Evolutionary conservation across 2,329 filamentous ascomycete species (phyloP), one percentile per base, ranked within the genome.

Genomic region (Fusarium incarnatum): DNA sequence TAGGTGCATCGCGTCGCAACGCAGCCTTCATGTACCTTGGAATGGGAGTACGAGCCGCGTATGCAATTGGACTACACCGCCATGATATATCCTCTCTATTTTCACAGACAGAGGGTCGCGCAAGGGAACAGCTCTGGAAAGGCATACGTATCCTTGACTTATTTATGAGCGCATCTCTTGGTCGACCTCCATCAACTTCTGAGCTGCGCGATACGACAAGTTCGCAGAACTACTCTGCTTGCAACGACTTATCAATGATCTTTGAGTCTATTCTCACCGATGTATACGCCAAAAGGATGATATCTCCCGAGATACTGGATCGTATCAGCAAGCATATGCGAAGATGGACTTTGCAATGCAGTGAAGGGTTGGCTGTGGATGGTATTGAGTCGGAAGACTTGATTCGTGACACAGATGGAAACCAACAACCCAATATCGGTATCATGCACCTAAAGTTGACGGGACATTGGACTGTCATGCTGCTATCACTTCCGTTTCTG

Each of bases 11-110:
- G 5, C 75, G 78, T 4, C 73, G 77, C 1, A 81, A 81, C 40
- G 77, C 80, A 6, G 80, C 80, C 0, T 81, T 79, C 13, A 79
- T 81, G 77, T 76, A 80, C 28, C 73, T 82, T 4, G 80, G 80
- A 5, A 76, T 78, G 42, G 80, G 79, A 4, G 79, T 78, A 2
- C 71, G 79, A 22, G 82, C 83, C 8, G 79, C 79, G 3, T 78
- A 79, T 45, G 74, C 78, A 0, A 65, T 81, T 8, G 79, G 78
- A 1, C 72, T 80, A 3, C 76, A 80, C 40, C 69, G 75, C 4
- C 60, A 73, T 10, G 71, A 80, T 25, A 75, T 77, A 52, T 73
- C 73, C 1, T 70, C 73, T 5, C 60, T 77, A 0, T 80, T 79
- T 25, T 67, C 71, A 2, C 34, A 63, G 0, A 65, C 59, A 1